These are phyloP conservation scores for Purpureocillium takamizusanense DNA, from an alignment of 2,329 filamentous ascomycete species.

Conservation along the genomic window DNA sequence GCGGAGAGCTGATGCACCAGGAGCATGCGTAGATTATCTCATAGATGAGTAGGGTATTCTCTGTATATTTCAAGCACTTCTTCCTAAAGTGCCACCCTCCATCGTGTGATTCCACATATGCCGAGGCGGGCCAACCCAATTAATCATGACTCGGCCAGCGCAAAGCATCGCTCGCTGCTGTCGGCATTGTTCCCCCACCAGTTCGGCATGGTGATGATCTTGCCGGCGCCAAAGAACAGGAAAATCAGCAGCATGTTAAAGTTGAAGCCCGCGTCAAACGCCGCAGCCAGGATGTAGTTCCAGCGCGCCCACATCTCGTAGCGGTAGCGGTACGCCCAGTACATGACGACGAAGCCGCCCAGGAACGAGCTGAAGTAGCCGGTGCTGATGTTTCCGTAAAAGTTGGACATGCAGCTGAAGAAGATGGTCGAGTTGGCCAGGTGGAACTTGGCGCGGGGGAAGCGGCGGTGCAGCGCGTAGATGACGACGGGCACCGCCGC, in stretches of 20 bases:
- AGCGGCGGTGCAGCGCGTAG: conserved; percentile 40
- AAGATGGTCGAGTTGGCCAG: conserved; percentile 56
- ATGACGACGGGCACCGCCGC: conserved; percentile 34
- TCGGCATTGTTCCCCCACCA: conserved; percentile 54
- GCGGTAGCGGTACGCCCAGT: conserved; percentile 43
- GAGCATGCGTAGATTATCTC: conserved; percentile 5
- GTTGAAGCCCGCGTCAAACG: conserved; percentile 55
- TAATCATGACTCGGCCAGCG: conserved; percentile 21
- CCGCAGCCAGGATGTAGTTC: conserved; percentile 52
- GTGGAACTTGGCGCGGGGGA: conserved; percentile 43
- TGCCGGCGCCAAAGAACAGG: conserved; percentile 47
- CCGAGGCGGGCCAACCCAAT: too few species aligned
- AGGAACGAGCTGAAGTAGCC: conserved; percentile 48
- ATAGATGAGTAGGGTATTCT: too few species aligned
- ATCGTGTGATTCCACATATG: too few species aligned
- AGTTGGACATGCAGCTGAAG: conserved; percentile 43
- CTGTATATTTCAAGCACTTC: too few species aligned
- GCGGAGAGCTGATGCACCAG: conserved; percentile 2
- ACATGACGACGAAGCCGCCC: conserved; percentile 53
- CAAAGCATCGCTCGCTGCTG: conserved; percentile 51
- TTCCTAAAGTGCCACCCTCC: too few species aligned
- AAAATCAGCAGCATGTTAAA: conserved; percentile 54
- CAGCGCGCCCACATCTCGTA: conserved; percentile 51
- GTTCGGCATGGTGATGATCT: conserved; percentile 48
- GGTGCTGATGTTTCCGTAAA: conserved; percentile 54